Evolutionary conservation across 208 protist species (phyloP).

Genomic region (Trichomonas vaginalis): DNA sequence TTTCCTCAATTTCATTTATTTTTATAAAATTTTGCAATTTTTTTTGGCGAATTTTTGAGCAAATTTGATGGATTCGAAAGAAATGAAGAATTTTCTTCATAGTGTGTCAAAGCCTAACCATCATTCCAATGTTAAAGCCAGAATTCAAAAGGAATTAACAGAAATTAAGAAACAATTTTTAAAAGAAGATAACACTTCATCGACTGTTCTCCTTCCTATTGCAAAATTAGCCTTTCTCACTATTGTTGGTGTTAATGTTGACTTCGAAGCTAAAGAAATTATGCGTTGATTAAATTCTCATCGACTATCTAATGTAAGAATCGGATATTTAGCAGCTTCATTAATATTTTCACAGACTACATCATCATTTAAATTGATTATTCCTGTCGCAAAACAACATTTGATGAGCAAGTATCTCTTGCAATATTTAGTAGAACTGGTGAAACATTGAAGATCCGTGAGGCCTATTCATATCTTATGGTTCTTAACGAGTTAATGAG

Average conservation of each 20-base stretch:
- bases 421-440: neutral
- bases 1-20: too few relatives aligned
- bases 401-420: neutral
- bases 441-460: neutral
- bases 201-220: neutral
- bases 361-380: neutral
- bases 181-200: neutral
- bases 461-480: neutral
- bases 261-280: neutral
- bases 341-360: neutral
- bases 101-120: neutral
- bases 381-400: neutral
- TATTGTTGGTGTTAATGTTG: neutral
- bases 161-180: neutral
- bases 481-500: neutral
- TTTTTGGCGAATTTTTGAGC: too few relatives aligned
- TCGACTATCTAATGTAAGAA: neutral
- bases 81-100: neutral
- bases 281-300: neutral
- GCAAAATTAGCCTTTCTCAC: neutral
- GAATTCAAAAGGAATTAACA: neutral
- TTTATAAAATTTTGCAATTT: too few relatives aligned
- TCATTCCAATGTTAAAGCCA: neutral
- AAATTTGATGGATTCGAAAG: neutral
- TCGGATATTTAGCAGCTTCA: neutral